A percentile compares a stretch with the other conserved stretches of the same genome.
These are phyloP conservation scores for Stephanocyclus meneghinianus DNA, from an alignment of 352 stramenopile species.

Conservation along the genomic window DNA sequence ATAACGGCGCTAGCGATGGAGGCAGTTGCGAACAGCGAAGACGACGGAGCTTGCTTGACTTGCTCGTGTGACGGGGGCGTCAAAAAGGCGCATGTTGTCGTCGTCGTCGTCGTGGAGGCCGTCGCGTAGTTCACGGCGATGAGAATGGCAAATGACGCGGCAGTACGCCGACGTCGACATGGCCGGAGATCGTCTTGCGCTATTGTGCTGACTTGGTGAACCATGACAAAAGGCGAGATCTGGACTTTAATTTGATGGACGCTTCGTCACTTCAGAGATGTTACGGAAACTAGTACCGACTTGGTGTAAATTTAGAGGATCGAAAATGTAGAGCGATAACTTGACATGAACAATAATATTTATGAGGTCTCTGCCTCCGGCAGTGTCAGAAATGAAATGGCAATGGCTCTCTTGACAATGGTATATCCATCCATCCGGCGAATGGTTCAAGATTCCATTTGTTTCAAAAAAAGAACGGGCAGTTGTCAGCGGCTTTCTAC, in stretches of 20 bases:
- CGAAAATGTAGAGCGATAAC: too few species aligned
- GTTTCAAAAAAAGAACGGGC: too few species aligned
- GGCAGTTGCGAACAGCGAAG: background rate
- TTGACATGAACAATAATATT: too few species aligned
- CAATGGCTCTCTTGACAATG: too few species aligned
- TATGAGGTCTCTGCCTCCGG: too few species aligned
- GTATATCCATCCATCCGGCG: too few species aligned
- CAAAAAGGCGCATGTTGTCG: background rate
- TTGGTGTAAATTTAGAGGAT: too few species aligned
- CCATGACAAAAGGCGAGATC: background rate
- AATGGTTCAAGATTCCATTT: too few species aligned
- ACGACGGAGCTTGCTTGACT: background rate
- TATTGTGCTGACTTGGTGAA: slow-evolving; percentile 6
- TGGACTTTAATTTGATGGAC: background rate
- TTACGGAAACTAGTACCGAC: too few species aligned
- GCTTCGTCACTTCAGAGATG: too few species aligned
- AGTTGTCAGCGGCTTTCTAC: too few species aligned
- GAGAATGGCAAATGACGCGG: background rate
- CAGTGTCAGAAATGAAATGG: too few species aligned
- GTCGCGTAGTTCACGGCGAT: background rate
- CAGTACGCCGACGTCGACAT: background rate
- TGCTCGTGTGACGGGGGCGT: background rate
- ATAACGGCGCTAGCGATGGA: slow-evolving; percentile 8
- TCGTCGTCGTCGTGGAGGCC: background rate
- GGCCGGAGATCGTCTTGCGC: background rate